phyloP scores from a whole-genome alignment of 2,329 filamentous ascomycete species.

The Phyllosticta ampelicida region DNA sequence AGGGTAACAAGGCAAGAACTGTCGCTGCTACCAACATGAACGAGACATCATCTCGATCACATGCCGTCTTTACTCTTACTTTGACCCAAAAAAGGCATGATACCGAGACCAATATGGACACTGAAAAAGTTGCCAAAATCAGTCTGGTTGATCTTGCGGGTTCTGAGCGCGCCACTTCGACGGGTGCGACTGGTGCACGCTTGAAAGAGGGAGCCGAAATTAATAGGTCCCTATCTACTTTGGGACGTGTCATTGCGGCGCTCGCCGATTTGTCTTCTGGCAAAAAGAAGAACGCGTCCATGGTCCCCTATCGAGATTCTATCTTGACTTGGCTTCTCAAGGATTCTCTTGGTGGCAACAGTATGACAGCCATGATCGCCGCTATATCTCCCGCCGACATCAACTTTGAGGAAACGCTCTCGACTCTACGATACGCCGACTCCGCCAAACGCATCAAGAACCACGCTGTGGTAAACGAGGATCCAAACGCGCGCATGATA shows the following conservation, averaged over 20 bases:
- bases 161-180: constrained; percentile 94
- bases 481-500: constrained; percentile 98
- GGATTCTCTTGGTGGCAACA: constrained; percentile 94
- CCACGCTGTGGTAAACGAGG: constrained; percentile 97
- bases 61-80: constrained; percentile 95
- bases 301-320: constrained; percentile 95
- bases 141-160: constrained; percentile 95
- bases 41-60: constrained; percentile 95
- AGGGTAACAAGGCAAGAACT: constrained; percentile 96
- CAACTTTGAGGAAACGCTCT: constrained; percentile 96
- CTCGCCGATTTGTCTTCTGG: constrained; percentile 81
- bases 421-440: constrained; percentile 90
- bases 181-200: constrained; percentile 86
- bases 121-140: constrained; percentile 96
- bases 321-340: constrained; percentile 94
- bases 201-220: constrained; percentile 98
- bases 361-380: constrained; percentile 99
- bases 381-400: constrained; percentile 97
- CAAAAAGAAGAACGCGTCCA: constrained; percentile 66
- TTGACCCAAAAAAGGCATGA: constrained; percentile 90
- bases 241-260: constrained; percentile 94
- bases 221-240: constrained; percentile 89
- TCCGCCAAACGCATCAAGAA: constrained; percentile 99
- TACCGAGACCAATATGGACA: constrained; percentile 86
- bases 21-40: constrained; percentile 99